phyloP scores from a whole-genome alignment of 2,329 filamentous ascomycete genomes.

The Fusarium bulbicola region DNA sequence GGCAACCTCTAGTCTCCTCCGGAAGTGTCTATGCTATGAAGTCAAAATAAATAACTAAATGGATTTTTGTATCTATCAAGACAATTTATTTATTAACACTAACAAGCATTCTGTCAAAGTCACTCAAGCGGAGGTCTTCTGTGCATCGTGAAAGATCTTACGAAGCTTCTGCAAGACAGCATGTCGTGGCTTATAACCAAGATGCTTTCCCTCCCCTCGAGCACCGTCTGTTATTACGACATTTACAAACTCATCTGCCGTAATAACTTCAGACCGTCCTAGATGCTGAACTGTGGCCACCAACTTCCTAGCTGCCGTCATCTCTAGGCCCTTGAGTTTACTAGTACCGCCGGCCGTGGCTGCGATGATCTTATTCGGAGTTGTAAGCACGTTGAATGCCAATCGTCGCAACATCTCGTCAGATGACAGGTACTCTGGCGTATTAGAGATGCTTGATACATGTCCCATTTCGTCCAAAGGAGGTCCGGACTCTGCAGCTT shows the following conservation, averaged over 20 bases:
- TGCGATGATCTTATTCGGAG: not conserved
- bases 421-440: not conserved
- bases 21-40: too few relatives aligned
- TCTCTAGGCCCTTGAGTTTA: not conserved
- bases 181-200: not conserved
- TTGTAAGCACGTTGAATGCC: not conserved
- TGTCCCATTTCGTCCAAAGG: not conserved
- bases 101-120: not conserved
- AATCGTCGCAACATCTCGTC: not conserved
- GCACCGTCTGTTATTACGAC: not conserved
- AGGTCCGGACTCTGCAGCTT: not conserved
- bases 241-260: not conserved
- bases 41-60: not conserved
- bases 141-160: not conserved
- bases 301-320: not conserved
- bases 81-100: rapidly evolving
- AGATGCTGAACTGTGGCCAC: not conserved
- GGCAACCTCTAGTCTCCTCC: not conserved
- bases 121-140: not conserved
- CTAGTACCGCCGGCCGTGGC: not conserved
- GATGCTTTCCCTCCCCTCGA: not conserved
- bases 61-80: not conserved
- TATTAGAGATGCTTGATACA: not conserved
- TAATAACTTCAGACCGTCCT: not conserved
- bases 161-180: not conserved